Base-by-base conservation (phyloP, 192 early-diverging fungal species). In the Podila epicladia region DNA sequence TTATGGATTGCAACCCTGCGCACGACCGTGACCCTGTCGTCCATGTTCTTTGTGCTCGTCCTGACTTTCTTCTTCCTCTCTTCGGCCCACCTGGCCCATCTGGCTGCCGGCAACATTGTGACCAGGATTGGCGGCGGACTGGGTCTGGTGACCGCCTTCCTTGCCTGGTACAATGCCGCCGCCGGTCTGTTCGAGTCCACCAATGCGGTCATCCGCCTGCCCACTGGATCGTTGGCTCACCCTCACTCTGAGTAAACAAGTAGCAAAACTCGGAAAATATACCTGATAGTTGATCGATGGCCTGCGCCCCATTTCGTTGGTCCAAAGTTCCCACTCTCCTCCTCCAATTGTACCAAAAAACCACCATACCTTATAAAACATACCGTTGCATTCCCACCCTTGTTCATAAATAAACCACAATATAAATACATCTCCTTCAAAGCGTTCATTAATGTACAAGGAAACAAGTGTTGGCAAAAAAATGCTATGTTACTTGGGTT, bases 161-260 rank as follows among this genome's bases (percentile, higher is more conserved):
- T 91, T 68, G 94, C 92, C 61, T 95, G 91, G 92, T 95, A 95
- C 75, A 89, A 87, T 71, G 89, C 92, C 24, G 86, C 90, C 0
- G 86, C 89, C 19, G 89, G 90, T 70, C 85, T 93, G 9, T 89
- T 90, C 58, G 84, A 83, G 35, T 72, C 73, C 7, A 70, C 86
- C 29, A 88, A 82, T 65, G 87, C 88, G 64, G 84, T 86, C 74
- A 87, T 93, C 57, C 80, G 62, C 13, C 78, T 93, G 35, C 92
- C 91, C 19, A 79, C 76, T 2, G 76, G 69, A 6, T 49, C 51
- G 20, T 64, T 79, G 58, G 73, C 73, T 19, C 72, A 67, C 28
- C n/a, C 60, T 22, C 65, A 62, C 26, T 67, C 73, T 1, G 49
- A 74, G 26, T 74, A 68, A 68, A 55, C 9, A 31, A 29, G 4